Percentiles rank a stretch among this genome's conserved stretches.
Evolutionary conservation across 2,329 filamentous ascomycete genomes (phyloP).

Genomic region (Fusarium continuum): DNA sequence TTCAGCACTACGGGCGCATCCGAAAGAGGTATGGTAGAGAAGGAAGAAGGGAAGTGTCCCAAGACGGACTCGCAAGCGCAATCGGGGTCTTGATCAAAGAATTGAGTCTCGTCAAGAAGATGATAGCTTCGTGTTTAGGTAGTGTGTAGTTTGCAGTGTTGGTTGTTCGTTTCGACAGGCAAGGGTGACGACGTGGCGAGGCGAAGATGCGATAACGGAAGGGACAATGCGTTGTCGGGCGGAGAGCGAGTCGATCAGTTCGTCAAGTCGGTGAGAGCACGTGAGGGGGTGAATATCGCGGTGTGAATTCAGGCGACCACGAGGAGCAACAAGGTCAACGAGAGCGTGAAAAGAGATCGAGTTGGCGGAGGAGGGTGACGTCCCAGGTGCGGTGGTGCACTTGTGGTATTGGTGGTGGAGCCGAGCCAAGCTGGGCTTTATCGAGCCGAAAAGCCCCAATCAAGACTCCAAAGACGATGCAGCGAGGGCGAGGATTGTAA

Average conservation of each 20-base stretch:
- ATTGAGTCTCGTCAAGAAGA: not conserved
- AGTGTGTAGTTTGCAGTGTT: not conserved
- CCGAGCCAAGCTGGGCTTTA: conserved; percentile 31
- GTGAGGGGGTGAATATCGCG: conserved; percentile 11
- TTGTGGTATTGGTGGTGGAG: conserved; percentile 28
- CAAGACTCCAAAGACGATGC: conserved; percentile 1
- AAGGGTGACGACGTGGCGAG: conserved; percentile 29
- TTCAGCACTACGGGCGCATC: conserved; percentile 51
- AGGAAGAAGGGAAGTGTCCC: conserved; percentile 10
- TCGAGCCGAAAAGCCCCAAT: conserved; percentile 23
- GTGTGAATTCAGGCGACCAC: conserved; percentile 2
- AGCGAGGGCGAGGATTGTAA: conserved; percentile 14
- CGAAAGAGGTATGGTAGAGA: conserved; percentile 39
- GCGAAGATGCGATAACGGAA: conserved; percentile 22
- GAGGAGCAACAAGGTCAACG: not conserved
- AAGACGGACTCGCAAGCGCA: not conserved
- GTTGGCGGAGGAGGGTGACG: conserved; percentile 32
- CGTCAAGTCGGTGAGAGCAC: conserved; percentile 10
- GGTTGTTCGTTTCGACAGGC: conserved; percentile 1
- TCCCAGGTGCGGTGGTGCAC: conserved; percentile 17
- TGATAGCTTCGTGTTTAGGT: not conserved
- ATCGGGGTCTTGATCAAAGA: not conserved
- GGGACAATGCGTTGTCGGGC: conserved; percentile 1
- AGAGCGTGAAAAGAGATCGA: conserved; percentile 20
- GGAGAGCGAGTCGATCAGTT: conserved; percentile 11